Evolutionary conservation across 495 filamentous ascomycete genomes (phyloP), one percentile per base, ranked within the genome.

Genomic region (Barbatosphaeria neglecta): DNA sequence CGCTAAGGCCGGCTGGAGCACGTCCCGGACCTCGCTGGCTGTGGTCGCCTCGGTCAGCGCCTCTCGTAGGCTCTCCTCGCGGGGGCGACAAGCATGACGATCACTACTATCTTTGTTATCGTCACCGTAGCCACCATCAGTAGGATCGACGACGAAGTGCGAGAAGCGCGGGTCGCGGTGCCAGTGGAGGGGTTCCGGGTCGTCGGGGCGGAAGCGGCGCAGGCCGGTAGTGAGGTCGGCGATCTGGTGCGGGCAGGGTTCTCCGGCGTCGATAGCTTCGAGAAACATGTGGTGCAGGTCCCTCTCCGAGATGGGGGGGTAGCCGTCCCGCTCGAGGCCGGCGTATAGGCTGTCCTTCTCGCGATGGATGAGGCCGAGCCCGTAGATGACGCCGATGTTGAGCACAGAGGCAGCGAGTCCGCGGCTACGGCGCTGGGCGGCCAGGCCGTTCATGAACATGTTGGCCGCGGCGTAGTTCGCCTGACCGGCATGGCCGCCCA

Each of bases 211-310:
- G 44, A 54, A 70, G 9, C 67, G 53, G 13, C 62, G 52, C 37
- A 72, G 45, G 2, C 69, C 69, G 0, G 65, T 70, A 10, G 64
- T 68, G 23, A 72, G 52, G 44, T 66, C 60, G 37, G 48, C 43
- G 16, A 59, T 44, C 18, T 49, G 46, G 0, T 28, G 48, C 4
- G 50, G 46, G 28, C 18, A 43, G 0, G 67, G 62, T 40, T 50
- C 51, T 10, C 69, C 65, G 2, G 66, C 60, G 18, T 60, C 46
- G 17, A 83, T 66, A 17, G 76, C 73, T 52, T 82, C 78, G 9
- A 75, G 63, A 50, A 82, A 79, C 52, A 78, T 67, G 48, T 79
- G 73, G 28, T 77, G 74, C 42, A 81, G 61, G 43, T 82, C 77
- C 7, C 65, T 65, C 51, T 83, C 78, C 1, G 77, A 79, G 43